Evolutionary conservation across 257 asterid genomes (phyloP), one percentile per base, ranked within the genome.

Genomic region (Anisodus acutangulus): DNA sequence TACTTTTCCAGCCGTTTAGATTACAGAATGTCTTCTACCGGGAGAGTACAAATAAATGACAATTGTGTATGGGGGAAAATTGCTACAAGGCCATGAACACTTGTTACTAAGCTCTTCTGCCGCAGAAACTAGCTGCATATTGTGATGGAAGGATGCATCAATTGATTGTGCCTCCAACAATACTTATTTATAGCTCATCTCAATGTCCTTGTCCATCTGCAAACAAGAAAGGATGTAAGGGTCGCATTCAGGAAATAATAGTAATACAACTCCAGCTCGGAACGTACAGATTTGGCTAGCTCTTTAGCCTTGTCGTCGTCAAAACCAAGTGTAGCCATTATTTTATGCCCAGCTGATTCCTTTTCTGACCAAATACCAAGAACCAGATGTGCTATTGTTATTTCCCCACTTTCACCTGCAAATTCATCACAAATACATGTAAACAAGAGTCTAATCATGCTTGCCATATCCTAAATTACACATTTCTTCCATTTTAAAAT

Each of bases 301-400:
- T 92, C 98, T 80, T 88, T 84, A 60, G 96, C 97, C 91, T 93
- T 94, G 78, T 90, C 97, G 60, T 96, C 95, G 76, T 92, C 92
- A 89, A 93, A 93, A 85, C 99, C 98, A 85, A 90, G 85, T 10
- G 87, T 31, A 83, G 94, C 89, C 91, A 96, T 9, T 86, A 96
- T 89, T 88, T 66, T 91, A 79, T 92, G 90, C 84, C 97, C 99
- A 11, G 98, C 98, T 43, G 93, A 87, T 86, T 90, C 98, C 86
- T 92, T 90, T 69, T 91, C 90, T 10, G 98, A 82, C 99, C 98
- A 96, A 63, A 96, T 84, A 5, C 99, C 99, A 78, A 94, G 99
- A 80, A 87, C 89, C 82, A 96, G 41, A 90, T 93, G 91, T 12
- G 95, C 4, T n/a, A 85, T 26, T 3, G 98, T 96, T 85, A 96